Evolutionary conservation across 805 yeast species (phyloP).

Genomic region (Candida awuae): DNA sequence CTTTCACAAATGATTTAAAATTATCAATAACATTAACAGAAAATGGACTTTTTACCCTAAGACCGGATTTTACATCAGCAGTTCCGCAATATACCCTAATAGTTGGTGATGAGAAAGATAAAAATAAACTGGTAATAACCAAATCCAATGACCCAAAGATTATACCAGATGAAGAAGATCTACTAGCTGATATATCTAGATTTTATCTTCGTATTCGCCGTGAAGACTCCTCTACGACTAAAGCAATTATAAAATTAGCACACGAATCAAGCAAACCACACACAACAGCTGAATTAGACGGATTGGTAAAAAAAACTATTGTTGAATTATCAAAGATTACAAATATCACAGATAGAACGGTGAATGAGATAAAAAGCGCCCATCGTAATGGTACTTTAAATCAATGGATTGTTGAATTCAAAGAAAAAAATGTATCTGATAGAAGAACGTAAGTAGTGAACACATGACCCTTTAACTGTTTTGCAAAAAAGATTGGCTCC

Average conservation of each 20-base stretch:
- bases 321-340: constrained; percentile 20
- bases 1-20: constrained; percentile 11
- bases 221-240: constrained; percentile 18
- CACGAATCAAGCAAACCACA: constrained; percentile 12
- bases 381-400: constrained; percentile 20
- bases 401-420: constrained; percentile 24
- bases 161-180: constrained; percentile 25
- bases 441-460: constrained; percentile 14
- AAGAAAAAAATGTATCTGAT: constrained; percentile 23
- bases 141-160: constrained; percentile 17
- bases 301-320: constrained; percentile 14
- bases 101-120: constrained; percentile 14
- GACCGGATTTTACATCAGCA: constrained; percentile 2
- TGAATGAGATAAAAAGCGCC: constrained; percentile 19
- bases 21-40: constrained; percentile 24
- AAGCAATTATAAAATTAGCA: constrained; percentile 5
- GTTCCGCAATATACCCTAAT: constrained; percentile 8
- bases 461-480: neutral
- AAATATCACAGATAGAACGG: constrained; percentile 15
- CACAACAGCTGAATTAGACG: constrained; percentile 9
- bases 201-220: constrained; percentile 24
- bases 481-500: no score
- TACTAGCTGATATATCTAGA: constrained; percentile 19
- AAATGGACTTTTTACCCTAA: constrained; percentile 22
- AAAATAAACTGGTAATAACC: constrained; percentile 17